Base-by-base conservation (phyloP, 1,284 basidiomycete genomes). In the Marasmius oreades region DNA sequence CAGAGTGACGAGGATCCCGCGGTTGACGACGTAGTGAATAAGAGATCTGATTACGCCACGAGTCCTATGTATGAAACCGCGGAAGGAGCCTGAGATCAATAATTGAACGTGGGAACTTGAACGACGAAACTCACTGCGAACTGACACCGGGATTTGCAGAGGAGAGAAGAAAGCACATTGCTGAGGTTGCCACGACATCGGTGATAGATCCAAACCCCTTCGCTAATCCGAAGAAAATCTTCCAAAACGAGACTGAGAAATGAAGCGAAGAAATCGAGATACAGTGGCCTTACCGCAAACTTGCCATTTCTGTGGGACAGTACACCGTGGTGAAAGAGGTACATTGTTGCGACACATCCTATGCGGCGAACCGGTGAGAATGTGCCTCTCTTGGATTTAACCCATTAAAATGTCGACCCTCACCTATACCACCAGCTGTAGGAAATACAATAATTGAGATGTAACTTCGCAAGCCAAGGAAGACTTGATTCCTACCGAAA, bases 121-220 rank as follows among this genome's bases (percentile, higher is more conserved):
- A 20, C 23, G 14, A 36, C 31, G 16, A 44, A 37, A 6, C 70
- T 22, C 43, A 75, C 72, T 64, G 61, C 11, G 18, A n/a, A 20
- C 50, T 62, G 26, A 74, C 68, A 1, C 70, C 72, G 1, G 71
- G 73, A 55, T 66, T 70, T 7, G 72, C 60, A 5, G 67, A 65
- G 0, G 64, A 66, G 6, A 77, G 67, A 51, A 71, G 69, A 5
- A 69, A 56, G 59, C 74, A 76, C 71, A 77, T 73, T 1, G 74
- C 71, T 20, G 70, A 63, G 5, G 75, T 77, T 2, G 76, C 75
- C 12, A 76, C 36, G n/a, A 77, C 64, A 57, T 77, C 76, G 1
- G 75, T 73, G 1, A 71, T 44, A 23, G 75, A 71, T 44, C 70
- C 72, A 54, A 75, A 75, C n/a, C 72, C 75, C 62, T 76, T 76